These are phyloP conservation scores for Pezicula radicicola DNA, from an alignment of 2,329 filamentous ascomycete genomes.

Conservation along the genomic window DNA sequence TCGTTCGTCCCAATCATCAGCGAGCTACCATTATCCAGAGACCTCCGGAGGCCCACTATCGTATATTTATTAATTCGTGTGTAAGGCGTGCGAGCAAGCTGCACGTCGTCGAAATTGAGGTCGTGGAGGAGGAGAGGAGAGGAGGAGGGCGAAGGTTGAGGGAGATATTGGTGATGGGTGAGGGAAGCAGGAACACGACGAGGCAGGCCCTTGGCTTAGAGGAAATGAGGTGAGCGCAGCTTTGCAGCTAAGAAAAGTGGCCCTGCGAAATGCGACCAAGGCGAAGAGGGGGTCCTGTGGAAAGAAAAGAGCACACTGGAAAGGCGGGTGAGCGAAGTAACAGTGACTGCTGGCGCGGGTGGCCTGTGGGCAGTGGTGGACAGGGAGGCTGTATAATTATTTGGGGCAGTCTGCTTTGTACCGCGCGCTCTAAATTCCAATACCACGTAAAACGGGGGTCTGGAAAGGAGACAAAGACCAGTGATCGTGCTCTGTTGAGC, in stretches of 20 bases:
- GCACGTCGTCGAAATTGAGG: conserved; percentile 11
- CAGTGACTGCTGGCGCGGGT: background rate
- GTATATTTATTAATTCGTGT: conserved; percentile 10
- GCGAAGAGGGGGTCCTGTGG: background rate
- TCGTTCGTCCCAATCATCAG: conserved; percentile 21
- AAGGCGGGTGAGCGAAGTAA: background rate
- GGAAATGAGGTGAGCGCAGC: background rate
- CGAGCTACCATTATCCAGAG: conserved; percentile 27
- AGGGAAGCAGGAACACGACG: background rate
- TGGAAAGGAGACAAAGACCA: too few relatives aligned
- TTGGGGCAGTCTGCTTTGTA: too few relatives aligned
- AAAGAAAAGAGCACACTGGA: background rate
- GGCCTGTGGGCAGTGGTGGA: background rate
- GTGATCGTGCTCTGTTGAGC: too few relatives aligned
- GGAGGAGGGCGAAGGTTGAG: conserved; percentile 2
- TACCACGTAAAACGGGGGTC: too few relatives aligned
- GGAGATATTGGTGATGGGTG: background rate
- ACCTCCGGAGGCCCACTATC: conserved; percentile 26
- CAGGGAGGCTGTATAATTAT: background rate
- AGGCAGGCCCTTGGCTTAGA: background rate
- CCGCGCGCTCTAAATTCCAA: too few relatives aligned
- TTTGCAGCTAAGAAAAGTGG: background rate
- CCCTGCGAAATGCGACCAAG: background rate
- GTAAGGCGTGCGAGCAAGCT: conserved; percentile 15
- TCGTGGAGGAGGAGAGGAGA: conserved; percentile 4